phyloP scores from a whole-genome alignment of 441 rosid genomes.

The Bocquillonia castaneifolia region DNA sequence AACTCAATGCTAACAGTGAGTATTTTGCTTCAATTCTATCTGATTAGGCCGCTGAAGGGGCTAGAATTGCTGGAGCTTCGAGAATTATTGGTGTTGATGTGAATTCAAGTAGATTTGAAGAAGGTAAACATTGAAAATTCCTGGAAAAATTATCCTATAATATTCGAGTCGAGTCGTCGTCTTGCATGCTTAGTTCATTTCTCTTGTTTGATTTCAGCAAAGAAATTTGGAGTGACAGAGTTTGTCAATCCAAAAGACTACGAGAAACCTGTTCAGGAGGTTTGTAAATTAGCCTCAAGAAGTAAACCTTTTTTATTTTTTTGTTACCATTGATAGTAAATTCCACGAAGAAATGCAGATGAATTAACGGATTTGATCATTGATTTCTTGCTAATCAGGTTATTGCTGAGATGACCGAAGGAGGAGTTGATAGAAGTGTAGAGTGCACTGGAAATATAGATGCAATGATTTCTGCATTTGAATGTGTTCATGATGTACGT shows the following conservation, averaged over 20 bases:
- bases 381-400: too few relatives aligned
- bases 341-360: too few relatives aligned
- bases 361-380: too few relatives aligned
- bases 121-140: conserved; percentile 33
- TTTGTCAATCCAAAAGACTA: conserved; percentile 79
- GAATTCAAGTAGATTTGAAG: conserved; percentile 49
- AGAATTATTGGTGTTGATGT: conserved; percentile 84
- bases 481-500: conserved; percentile 82
- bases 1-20: too few relatives aligned
- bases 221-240: conserved; percentile 71
- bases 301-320: too few relatives aligned
- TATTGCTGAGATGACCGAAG: conserved; percentile 67
- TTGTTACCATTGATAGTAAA: too few relatives aligned
- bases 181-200: too few relatives aligned
- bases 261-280: conserved; percentile 80
- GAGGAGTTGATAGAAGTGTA: conserved; percentile 75
- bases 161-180: too few relatives aligned
- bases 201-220: conserved; percentile 44
- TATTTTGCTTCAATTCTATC: background rate
- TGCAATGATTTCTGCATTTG: conserved; percentile 83
- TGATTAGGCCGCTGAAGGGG: conserved; percentile 74
- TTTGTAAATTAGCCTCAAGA: too few relatives aligned
- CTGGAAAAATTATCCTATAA: background rate
- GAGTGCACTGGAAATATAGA: conserved; percentile 72
- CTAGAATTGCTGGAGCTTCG: conserved; percentile 65